A percentile compares a stretch with the other conserved stretches of the same genome.
Conservation (phyloP, 1,284 basidiomycete genomes). For the Ceratobasidium sp. region DNA sequence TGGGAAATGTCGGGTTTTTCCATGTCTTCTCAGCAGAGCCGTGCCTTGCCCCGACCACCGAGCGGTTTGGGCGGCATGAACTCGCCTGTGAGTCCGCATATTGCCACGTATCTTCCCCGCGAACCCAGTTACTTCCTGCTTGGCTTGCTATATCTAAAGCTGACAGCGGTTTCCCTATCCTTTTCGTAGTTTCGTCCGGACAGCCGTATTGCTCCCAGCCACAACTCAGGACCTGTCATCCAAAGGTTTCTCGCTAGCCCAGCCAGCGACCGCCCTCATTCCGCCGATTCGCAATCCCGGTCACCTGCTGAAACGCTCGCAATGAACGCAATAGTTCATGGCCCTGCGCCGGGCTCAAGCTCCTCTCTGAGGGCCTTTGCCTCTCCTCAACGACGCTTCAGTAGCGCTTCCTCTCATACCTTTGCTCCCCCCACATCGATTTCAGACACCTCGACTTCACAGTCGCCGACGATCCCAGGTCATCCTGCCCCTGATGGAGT, state of each 20-base stretch:
- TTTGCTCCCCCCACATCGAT: constrained; percentile 32
- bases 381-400: constrained; percentile 38
- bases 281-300: constrained; percentile 31
- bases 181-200: constrained; percentile 37
- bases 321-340: constrained; percentile 19
- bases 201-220: constrained; percentile 24
- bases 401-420: constrained; percentile 17
- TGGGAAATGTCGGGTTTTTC: constrained; percentile 42
- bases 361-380: constrained; percentile 26
- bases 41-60: constrained; percentile 40
- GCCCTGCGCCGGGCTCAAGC: neutral
- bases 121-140: constrained; percentile 9
- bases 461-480: constrained; percentile 25
- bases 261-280: constrained; percentile 37
- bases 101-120: constrained; percentile 39
- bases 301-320: constrained; percentile 27
- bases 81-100: constrained; percentile 42
- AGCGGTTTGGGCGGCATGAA: constrained; percentile 40
- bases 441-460: constrained; percentile 28
- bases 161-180: constrained; percentile 20
- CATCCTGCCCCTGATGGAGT: constrained; percentile 36
- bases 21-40: constrained; percentile 36
- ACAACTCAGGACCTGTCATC: constrained; percentile 30
- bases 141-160: constrained; percentile 29
- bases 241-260: constrained; percentile 35